Evolutionary conservation across 441 rosid species (phyloP).

Genomic region (Gossypium lobatum): DNA sequence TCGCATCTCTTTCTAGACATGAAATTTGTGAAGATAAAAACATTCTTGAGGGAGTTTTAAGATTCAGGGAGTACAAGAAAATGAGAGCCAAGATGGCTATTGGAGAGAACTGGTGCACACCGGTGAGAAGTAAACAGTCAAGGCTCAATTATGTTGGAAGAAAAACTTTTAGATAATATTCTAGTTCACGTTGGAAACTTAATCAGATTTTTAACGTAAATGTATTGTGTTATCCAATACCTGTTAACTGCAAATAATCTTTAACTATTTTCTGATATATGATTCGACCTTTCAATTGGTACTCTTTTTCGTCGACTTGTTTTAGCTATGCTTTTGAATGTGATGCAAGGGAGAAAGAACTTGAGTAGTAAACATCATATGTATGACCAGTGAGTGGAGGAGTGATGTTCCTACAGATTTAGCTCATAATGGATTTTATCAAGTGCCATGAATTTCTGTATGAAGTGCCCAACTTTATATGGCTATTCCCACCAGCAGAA

Average conservation of each 20-base stretch:
- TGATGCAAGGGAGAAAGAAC: background rate
- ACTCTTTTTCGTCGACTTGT: background rate
- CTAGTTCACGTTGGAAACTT: constrained; percentile 7
- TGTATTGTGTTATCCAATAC: background rate
- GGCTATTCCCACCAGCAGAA: background rate
- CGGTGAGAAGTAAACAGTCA: constrained; percentile 34
- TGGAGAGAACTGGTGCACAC: constrained; percentile 29
- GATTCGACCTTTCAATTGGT: background rate
- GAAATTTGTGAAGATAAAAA: constrained; percentile 72
- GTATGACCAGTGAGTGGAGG: too few relatives aligned
- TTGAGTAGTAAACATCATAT: background rate
- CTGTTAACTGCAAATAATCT: background rate
- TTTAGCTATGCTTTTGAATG: background rate
- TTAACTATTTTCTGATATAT: background rate
- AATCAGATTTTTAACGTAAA: constrained; percentile 5
- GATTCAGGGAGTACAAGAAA: constrained; percentile 75
- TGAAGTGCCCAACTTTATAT: too few relatives aligned
- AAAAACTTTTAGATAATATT: constrained; percentile 19
- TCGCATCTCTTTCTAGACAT: constrained; percentile 63
- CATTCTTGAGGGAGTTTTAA: constrained; percentile 64
- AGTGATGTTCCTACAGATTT: too few relatives aligned
- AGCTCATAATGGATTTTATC: too few relatives aligned
- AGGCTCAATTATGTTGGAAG: constrained; percentile 26
- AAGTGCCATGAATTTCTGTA: too few relatives aligned
- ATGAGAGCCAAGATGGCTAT: constrained; percentile 41